Base-by-base conservation (phyloP, 495 filamentous ascomycete species). In the Xylaria castorea region DNA sequence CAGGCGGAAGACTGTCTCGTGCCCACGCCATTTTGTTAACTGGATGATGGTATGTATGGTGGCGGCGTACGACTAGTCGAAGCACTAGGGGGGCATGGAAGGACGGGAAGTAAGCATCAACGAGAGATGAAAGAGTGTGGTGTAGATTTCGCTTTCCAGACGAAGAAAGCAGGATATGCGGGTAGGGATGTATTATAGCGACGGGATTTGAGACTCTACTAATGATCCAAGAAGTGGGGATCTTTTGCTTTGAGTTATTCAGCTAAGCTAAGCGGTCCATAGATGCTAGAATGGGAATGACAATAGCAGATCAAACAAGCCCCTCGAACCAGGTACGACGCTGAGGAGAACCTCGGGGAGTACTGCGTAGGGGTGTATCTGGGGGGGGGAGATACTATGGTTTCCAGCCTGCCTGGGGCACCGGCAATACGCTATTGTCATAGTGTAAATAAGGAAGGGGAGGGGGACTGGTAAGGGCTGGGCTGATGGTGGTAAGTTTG, bases 1-100 rank as follows among this genome's bases (percentile, higher is more conserved):
- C 62, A 20, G 70, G 62, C 2, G 70, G 70, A 7, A 72, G 62
- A 72, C 70, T 72, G 14, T 72, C 70, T 67, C 70, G 62, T 72
- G 70, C 70, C 70, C 70, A 72, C 62, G 63, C 70, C 70, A 72
- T 72, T 44, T 22, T 57, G n/a, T 44, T 25, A 14, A n/a, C 20
- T 22, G 36, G 36, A 18, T 40, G 53, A 68, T 20, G 53, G 1
- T 63, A 69, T 55, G 53, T 63, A 71, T 53, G 30, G 46, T 71
- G 44, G 58, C 20, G 57, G 55, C 55, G 64, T 67, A 18, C n/a
- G 20, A 27, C 25, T 67, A 16, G 64, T 38, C 46, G 8, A 16
- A n/a, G 30, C 32, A 57, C 34, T 53, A 32, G n/a, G 68, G 34
- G 60, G 60, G 18, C 60, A 65, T 62, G 60, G 36, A 65, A 55